Evolutionary conservation across 495 filamentous ascomycete genomes (phyloP).

Genomic region (Cercophora newfieldiana): DNA sequence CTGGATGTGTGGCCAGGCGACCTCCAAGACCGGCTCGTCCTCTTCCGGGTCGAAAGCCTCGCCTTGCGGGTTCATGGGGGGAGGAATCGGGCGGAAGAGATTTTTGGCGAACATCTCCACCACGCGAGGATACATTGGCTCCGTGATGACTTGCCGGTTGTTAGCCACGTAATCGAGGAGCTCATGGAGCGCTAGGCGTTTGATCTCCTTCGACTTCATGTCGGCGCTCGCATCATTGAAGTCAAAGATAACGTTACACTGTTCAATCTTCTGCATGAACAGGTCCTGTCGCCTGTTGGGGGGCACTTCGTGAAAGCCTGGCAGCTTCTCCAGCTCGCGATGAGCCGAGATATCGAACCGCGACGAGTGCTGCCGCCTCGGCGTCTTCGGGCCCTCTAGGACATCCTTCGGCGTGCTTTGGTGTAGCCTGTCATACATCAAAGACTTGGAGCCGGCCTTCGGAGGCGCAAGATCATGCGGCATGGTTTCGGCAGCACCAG

Average conservation of each 20-base stretch:
- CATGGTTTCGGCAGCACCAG: constrained; percentile 96
- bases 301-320: constrained; percentile 97
- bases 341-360: constrained; percentile 97
- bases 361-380: constrained; percentile 94
- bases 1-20: constrained; percentile 99
- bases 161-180: constrained; percentile 98
- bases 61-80: constrained; percentile 94
- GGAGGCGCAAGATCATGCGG: constrained; percentile 95
- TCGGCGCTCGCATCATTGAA: constrained; percentile 98
- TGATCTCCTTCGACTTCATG: constrained; percentile 99
- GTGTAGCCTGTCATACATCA: constrained; percentile 88
- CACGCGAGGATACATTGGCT: constrained; percentile 97
- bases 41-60: constrained; percentile 99
- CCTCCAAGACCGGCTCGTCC: constrained; percentile 96
- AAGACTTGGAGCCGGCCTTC: constrained; percentile 79
- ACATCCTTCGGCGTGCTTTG: constrained; percentile 86
- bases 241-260: constrained; percentile 99
- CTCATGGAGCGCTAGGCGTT: constrained; percentile 93
- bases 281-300: constrained; percentile 93
- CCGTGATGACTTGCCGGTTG: constrained; percentile 96
- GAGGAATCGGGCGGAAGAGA: constrained; percentile 93
- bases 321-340: constrained; percentile 93
- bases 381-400: constrained; percentile 91
- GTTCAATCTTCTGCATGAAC: constrained; percentile 99
- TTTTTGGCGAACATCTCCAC: constrained; percentile 99